Conservation (phyloP, 129 eudicot genomes). For the Ambrosia artemisiifolia region DNA sequence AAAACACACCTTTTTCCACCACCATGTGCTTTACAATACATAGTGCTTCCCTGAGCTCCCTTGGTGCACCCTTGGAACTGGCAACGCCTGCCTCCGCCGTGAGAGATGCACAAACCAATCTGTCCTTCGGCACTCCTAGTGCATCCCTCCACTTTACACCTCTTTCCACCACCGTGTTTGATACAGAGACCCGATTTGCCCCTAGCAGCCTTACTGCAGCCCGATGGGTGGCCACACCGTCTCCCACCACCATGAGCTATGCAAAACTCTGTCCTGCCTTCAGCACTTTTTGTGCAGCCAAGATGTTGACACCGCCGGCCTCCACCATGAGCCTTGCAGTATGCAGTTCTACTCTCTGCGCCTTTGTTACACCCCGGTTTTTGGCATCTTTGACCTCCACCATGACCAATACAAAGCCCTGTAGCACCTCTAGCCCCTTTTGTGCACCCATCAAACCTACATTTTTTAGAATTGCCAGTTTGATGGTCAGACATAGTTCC, state of each 20-base stretch:
- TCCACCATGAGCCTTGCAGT: constrained; percentile 95
- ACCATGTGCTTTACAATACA: constrained; percentile 96
- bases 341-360: constrained; percentile 92
- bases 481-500: constrained; percentile 56
- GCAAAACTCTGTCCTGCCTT: constrained; percentile 89
- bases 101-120: constrained; percentile 88
- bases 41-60: constrained; percentile 96
- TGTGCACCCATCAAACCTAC: constrained; percentile 66
- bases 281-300: constrained; percentile 96
- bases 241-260: constrained; percentile 97
- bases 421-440: constrained; percentile 96
- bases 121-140: constrained; percentile 94
- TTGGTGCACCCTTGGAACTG: constrained; percentile 65
- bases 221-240: constrained; percentile 58
- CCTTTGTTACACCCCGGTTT: constrained; percentile 95
- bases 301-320: constrained; percentile 81
- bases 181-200: constrained; percentile 97
- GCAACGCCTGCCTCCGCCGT: constrained; percentile 94
- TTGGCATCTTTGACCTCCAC: constrained; percentile 98
- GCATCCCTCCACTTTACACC: constrained; percentile 87
- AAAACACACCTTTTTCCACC: constrained; percentile 96
- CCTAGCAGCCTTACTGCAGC: constrained; percentile 90
- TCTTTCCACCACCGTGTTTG: constrained; percentile 91
- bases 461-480: constrained; percentile 48
- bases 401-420: constrained; percentile 93